These are phyloP conservation scores for Gentiana dahurica DNA, from an alignment of 257 asterid genomes.

Conservation along the genomic window DNA sequence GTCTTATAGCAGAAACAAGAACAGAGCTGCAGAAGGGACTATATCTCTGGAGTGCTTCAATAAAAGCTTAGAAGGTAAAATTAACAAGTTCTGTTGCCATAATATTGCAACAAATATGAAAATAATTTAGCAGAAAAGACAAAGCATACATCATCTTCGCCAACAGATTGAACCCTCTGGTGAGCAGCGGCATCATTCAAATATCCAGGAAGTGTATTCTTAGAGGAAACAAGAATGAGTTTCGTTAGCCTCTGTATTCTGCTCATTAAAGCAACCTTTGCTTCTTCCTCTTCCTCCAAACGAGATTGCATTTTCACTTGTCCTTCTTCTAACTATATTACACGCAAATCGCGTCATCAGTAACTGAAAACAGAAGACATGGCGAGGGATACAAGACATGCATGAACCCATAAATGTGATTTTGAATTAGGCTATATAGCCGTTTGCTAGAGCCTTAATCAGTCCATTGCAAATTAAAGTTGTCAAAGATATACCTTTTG, in stretches of 20 bases:
- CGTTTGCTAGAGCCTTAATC: background rate
- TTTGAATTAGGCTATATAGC: no score
- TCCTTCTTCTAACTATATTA: constrained; percentile 84
- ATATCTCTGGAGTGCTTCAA: no score
- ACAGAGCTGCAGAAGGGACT: no score
- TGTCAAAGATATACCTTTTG: constrained; percentile 47
- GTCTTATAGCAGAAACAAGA: no score
- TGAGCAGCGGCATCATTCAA: constrained; percentile 47
- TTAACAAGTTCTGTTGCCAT: no score
- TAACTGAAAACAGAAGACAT: background rate
- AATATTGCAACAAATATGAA: no score
- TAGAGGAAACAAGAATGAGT: constrained; percentile 93
- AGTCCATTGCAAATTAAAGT: background rate
- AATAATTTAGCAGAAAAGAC: background rate
- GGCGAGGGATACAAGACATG: no score
- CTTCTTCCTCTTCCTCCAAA: constrained; percentile 99
- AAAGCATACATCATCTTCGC: constrained; percentile 70
- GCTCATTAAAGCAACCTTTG: constrained; percentile 96
- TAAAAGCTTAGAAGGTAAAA: no score
- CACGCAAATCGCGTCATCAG: background rate
- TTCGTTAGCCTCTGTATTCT: constrained; percentile 97
- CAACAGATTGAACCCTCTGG: constrained; percentile 49
- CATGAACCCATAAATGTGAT: background rate
- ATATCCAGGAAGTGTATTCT: constrained; percentile 59
- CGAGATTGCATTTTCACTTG: constrained; percentile 98